A percentile compares a stretch with the other conserved stretches of the same genome.
Evolutionary conservation across 148 eudicot genomes (phyloP).

Genomic region (Amaranthus hypochondriacus): DNA sequence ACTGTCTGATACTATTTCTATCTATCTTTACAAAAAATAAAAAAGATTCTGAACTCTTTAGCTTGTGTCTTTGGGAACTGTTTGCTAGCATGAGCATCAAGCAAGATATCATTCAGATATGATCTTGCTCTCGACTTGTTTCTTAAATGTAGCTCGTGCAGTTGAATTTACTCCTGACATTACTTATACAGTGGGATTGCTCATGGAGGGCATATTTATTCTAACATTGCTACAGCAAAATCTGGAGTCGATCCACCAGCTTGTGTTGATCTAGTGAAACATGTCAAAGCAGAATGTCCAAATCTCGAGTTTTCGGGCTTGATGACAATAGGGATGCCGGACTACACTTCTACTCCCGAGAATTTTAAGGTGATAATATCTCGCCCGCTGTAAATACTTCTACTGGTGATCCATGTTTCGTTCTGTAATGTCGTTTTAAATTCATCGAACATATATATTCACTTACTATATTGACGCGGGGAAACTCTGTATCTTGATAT

Average conservation of each 20-base stretch:
- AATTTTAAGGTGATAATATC: slow-evolving; percentile 65
- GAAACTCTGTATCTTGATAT: not conserved
- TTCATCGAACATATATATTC: not conserved
- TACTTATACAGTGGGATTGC: slow-evolving; percentile 10
- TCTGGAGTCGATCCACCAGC: slow-evolving; percentile 76
- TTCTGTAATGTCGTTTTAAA: not conserved
- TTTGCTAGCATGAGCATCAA: not conserved
- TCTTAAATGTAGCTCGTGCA: not conserved
- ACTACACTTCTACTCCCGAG: slow-evolving; percentile 86
- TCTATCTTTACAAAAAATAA: no score
- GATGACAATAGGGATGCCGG: slow-evolving; percentile 98
- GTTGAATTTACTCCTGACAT: slow-evolving; percentile 1
- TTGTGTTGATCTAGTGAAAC: slow-evolving; percentile 80
- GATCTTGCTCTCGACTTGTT: not conserved
- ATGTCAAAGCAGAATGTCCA: slow-evolving; percentile 64
- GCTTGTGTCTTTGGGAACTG: not conserved
- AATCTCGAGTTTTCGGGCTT: slow-evolving; percentile 78
- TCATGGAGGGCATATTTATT: slow-evolving; percentile 10
- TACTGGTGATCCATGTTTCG: not conserved
- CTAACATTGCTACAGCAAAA: slow-evolving; percentile 60
- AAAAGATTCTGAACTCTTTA: not conserved
- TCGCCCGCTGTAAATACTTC: not conserved
- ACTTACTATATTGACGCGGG: not conserved
- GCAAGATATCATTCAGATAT: not conserved
- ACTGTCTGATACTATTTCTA: no score